These are phyloP conservation scores for Voacanga thouarsii DNA, from an alignment of 257 asterid genomes.

Conservation along the genomic window DNA sequence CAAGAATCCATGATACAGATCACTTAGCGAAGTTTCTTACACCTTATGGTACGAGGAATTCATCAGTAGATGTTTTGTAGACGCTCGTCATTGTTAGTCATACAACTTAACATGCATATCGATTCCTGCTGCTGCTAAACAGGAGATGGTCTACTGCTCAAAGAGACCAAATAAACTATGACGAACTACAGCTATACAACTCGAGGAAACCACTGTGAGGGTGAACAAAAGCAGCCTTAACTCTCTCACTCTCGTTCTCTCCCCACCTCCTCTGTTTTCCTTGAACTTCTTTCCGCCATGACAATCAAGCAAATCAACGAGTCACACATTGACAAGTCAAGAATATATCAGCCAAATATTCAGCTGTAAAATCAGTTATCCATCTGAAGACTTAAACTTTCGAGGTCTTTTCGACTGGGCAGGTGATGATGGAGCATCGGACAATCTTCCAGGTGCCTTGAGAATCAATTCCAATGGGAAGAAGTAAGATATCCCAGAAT, in stretches of 20 bases:
- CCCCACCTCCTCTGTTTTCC: not conserved
- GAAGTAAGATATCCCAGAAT: not conserved
- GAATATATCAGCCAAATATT: not conserved
- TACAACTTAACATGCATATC: not conserved
- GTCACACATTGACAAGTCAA: not conserved
- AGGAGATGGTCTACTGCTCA: not conserved
- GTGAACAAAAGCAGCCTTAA: not conserved
- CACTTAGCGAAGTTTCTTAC: not conserved
- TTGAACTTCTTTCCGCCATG: not conserved
- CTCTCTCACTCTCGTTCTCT: not conserved
- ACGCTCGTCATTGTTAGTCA: not conserved
- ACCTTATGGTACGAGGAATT: not conserved
- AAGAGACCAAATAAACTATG: conserved; percentile 2
- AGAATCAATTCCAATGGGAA: conserved; percentile 16
- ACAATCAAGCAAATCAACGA: not conserved
- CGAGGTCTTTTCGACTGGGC: conserved; percentile 87
- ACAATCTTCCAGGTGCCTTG: conserved; percentile 69
- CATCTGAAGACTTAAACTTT: conserved; percentile 65
- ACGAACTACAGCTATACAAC: not conserved
- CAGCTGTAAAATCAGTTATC: conserved; percentile 14
- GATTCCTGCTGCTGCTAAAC: not conserved
- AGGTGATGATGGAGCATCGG: conserved; percentile 87
- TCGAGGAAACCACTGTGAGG: not conserved
- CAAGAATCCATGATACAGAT: not conserved
- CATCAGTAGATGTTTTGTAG: not conserved